Conservation (phyloP, 2,329 filamentous ascomycete species). For the Pyricularia sp. region DNA sequence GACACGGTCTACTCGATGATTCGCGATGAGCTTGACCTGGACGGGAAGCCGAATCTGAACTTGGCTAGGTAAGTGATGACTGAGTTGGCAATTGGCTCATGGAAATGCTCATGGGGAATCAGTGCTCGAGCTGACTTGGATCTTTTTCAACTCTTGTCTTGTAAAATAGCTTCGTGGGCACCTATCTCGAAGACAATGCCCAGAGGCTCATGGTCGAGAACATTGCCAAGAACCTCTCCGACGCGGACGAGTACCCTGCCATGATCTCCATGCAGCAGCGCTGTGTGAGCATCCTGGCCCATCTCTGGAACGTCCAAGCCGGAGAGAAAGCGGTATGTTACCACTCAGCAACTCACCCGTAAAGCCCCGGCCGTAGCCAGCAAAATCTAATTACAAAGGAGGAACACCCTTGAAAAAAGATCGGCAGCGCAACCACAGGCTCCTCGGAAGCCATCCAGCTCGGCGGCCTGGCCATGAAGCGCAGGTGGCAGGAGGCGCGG, state of each 20-base stretch:
- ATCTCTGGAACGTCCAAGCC: conserved; percentile 55
- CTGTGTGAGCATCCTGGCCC: conserved; percentile 58
- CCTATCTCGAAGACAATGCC: conserved; percentile 61
- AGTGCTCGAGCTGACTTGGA: not conserved
- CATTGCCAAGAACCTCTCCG: conserved; percentile 61
- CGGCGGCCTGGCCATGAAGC: conserved; percentile 64
- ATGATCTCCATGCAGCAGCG: conserved; percentile 52
- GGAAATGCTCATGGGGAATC: too few relatives aligned
- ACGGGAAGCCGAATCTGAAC: conserved; percentile 59
- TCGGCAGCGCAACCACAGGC: conserved; percentile 62
- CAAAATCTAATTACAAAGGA: not conserved
- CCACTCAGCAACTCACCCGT: too few relatives aligned
- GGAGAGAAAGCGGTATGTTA: conserved; percentile 42
- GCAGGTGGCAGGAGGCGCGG: conserved; percentile 60
- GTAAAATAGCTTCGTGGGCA: conserved; percentile 52
- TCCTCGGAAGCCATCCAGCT: conserved; percentile 64
- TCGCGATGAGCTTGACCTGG: conserved; percentile 53
- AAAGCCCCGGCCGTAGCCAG: not conserved
- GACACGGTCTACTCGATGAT: conserved; percentile 58
- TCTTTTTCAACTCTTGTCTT: conserved; percentile 6
- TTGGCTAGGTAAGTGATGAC: conserved; percentile 37
- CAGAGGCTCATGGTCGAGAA: conserved; percentile 58
- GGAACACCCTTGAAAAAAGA: not conserved
- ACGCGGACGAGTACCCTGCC: conserved; percentile 57
- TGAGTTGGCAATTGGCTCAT: too few relatives aligned